Base-by-base conservation (phyloP, 306 rosid genomes). In the Carpinus fangiana region DNA sequence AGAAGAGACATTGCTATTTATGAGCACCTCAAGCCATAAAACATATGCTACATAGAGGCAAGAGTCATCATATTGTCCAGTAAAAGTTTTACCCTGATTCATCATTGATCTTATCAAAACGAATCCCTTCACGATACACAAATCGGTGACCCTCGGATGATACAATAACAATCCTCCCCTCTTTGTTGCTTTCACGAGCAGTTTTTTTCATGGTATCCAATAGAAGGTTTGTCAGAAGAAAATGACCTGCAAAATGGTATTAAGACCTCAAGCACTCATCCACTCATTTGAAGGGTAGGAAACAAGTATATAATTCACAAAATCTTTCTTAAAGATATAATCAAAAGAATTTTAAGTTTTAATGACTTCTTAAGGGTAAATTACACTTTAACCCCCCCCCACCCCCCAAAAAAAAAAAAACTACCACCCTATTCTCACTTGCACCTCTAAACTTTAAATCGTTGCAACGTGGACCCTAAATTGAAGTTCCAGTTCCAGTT, bases 141-240 rank as follows among this genome's bases (percentile, higher is more conserved):
- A 79, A 67, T 70, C 88, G 84, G 83, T 94, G 96, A 70, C 89
- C 90, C 65, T 81, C 86, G 2, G 93, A 94, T 69, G 97, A 84
- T 17, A 94, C 36, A 82, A 82, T 88, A 55, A 90, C 93, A 75
- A 94, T 90, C 79, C 94, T 87, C 78, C 94, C 97, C 82, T 89
- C 98, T 77, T 17, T 82, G 56, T 82, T 88, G 83, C 90, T 65
- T 79, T 89, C 90, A n/a, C 54, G 68, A 43, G 77, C 92, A 5
- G 93, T 92, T 75, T 76, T 87, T 84, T 92, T 90, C 97, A 94
- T 92, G 70, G 88, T 89, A 62, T 89, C 96, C 83, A 94, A 76
- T 51, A 92, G 79, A 87, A 94, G 96, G 82, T 90, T 84, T 54
- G 93, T 92, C 82, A 92, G 81, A 82, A 89, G 94, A 83, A 94